Evolutionary conservation across 1,284 basidiomycete genomes (phyloP).

Genomic region (Phaffia rhodozyma): DNA sequence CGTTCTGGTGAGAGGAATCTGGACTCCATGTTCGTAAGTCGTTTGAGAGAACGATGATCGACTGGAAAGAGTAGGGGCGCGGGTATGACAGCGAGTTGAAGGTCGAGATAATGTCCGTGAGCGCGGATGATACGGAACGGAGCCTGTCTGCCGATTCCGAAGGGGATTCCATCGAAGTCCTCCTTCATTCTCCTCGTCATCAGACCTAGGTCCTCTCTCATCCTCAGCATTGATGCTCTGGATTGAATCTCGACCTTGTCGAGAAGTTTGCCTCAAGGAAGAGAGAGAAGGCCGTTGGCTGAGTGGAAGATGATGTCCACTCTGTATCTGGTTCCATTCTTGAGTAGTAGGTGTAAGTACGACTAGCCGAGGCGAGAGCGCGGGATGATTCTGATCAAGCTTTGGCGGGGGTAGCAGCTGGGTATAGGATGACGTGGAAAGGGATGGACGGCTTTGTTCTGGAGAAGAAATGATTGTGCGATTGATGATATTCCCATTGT

Average conservation of each 20-base stretch:
- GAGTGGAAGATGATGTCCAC: slow-evolving; percentile 15
- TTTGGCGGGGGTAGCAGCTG: neutral
- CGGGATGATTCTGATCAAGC: neutral
- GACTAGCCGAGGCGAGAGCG: slow-evolving; percentile 23
- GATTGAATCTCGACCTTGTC: neutral
- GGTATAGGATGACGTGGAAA: neutral
- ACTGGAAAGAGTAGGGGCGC: neutral
- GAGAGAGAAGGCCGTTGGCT: slow-evolving; percentile 1
- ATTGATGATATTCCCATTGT: neutral
- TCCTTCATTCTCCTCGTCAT: too few relatives aligned
- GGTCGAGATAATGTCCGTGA: slow-evolving; percentile 8
- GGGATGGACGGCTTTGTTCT: neutral
- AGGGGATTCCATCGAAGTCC: neutral
- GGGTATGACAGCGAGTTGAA: slow-evolving; percentile 10
- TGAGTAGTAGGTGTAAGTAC: slow-evolving; percentile 38
- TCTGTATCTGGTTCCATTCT: slow-evolving; percentile 30
- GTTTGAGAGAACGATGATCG: too few relatives aligned
- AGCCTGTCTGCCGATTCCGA: neutral
- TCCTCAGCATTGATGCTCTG: neutral
- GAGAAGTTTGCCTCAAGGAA: neutral
- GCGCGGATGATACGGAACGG: neutral
- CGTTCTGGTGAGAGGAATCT: too few relatives aligned
- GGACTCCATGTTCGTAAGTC: too few relatives aligned
- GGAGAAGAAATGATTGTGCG: neutral
- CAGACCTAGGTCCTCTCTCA: neutral